Percentiles rank a stretch among this genome's conserved stretches.
These are phyloP conservation scores for Umbelopsis sp. DNA, from an alignment of 371 early-diverging fungal genomes.

Conservation along the genomic window DNA sequence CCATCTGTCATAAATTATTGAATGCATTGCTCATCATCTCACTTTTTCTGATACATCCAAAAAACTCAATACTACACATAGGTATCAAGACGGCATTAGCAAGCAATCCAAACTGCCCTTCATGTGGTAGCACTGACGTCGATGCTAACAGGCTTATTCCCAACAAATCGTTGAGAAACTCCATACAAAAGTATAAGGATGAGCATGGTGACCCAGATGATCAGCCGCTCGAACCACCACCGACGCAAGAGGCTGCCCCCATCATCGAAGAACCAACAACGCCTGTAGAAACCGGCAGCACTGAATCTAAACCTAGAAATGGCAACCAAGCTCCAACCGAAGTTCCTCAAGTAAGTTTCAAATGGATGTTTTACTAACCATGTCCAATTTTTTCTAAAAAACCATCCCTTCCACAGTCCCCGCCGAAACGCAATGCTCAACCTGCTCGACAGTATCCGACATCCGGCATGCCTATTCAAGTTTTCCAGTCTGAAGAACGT, in stretches of 20 bases:
- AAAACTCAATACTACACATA: background rate
- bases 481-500: slow-evolving; percentile 38
- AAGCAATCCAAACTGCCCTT: slow-evolving; percentile 12
- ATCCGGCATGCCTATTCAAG: slow-evolving; percentile 36
- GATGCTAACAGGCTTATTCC: slow-evolving; percentile 18
- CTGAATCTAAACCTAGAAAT: background rate
- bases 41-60: background rate
- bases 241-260: background rate
- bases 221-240: background rate
- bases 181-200: slow-evolving; percentile 12
- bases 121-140: slow-evolving; percentile 11
- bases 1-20: background rate
- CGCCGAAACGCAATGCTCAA: slow-evolving; percentile 33
- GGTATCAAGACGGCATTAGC: slow-evolving; percentile 10
- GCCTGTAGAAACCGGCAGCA: background rate
- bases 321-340: background rate
- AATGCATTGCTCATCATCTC: background rate
- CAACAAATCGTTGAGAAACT: slow-evolving; percentile 12
- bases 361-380: background rate
- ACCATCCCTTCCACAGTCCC: background rate
- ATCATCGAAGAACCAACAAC: background rate
- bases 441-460: slow-evolving; percentile 34
- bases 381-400: background rate
- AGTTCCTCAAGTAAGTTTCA: background rate
- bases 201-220: slow-evolving; percentile 12